Evolutionary conservation across 371 early-diverging fungal species (phyloP).

Genomic region (Mortierella sp.): DNA sequence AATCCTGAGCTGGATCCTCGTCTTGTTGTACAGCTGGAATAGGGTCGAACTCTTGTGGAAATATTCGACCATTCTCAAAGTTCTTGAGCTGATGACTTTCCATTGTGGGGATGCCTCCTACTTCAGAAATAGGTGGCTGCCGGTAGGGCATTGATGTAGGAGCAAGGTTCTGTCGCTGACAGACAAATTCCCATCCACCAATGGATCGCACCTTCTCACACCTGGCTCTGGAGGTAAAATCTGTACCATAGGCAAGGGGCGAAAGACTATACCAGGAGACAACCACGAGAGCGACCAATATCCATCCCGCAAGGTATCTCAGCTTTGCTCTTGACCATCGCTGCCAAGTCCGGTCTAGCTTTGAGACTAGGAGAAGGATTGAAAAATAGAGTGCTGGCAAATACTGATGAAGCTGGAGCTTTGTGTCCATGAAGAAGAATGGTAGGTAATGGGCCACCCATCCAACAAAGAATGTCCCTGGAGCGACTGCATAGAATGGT

Average conservation of each 20-base stretch:
- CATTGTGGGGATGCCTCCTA: too few relatives aligned
- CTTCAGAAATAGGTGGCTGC: too few relatives aligned
- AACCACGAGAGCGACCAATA: constrained; percentile 58
- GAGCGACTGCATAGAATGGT: constrained; percentile 62
- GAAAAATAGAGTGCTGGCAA: constrained; percentile 91
- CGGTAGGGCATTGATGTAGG: too few relatives aligned
- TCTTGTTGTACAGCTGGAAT: too few relatives aligned
- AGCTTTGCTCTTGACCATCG: constrained; percentile 34
- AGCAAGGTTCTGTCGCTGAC: constrained; percentile 21
- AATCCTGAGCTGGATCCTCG: neutral
- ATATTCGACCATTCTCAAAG: neutral
- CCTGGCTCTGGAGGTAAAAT: constrained; percentile 13
- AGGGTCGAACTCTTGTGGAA: too few relatives aligned
- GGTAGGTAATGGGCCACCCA: constrained; percentile 95
- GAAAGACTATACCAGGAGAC: constrained; percentile 68
- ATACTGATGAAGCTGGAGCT: constrained; percentile 97
- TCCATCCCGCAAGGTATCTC: constrained; percentile 12
- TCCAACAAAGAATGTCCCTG: constrained; percentile 83
- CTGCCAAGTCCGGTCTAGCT: constrained; percentile 59
- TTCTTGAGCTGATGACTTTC: neutral
- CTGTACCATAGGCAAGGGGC: constrained; percentile 84
- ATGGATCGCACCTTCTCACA: constrained; percentile 28
- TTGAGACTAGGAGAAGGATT: constrained; percentile 76
- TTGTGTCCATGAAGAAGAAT: constrained; percentile 92
- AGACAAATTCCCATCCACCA: constrained; percentile 40